phyloP scores from a whole-genome alignment of 179 eudicot genomes.

The Spergularia azorica region DNA sequence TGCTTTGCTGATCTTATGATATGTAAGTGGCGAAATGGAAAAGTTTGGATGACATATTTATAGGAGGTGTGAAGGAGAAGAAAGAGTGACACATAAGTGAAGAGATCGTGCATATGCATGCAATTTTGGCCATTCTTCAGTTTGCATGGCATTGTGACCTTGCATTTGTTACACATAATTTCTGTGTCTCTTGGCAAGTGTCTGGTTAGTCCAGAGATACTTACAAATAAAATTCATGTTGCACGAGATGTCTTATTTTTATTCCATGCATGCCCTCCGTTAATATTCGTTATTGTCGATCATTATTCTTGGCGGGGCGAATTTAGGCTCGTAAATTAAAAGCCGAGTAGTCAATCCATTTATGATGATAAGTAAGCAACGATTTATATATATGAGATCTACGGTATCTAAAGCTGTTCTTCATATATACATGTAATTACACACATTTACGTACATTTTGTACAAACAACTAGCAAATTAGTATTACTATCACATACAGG shows the following conservation, averaged over 20 bases:
- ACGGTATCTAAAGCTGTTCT: too few species aligned
- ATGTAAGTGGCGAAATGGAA: conserved; percentile 44
- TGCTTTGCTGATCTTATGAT: not conserved
- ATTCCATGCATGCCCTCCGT: not conserved
- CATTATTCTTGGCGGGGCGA: too few species aligned
- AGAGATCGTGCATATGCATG: not conserved
- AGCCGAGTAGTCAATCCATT: too few species aligned
- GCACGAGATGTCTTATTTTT: not conserved
- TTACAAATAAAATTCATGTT: not conserved
- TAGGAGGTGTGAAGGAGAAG: conserved; percentile 20
- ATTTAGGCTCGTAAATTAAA: too few species aligned
- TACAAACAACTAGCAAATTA: too few species aligned
- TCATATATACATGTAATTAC: too few species aligned
- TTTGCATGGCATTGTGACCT: conserved; percentile 48
- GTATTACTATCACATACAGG: not conserved
- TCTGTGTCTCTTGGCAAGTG: conserved; percentile 39
- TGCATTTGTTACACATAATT: conserved; percentile 43
- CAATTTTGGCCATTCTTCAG: conserved; percentile 46
- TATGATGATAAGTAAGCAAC: too few species aligned
- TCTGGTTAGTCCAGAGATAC: conserved; percentile 13
- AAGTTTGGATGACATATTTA: conserved; percentile 34
- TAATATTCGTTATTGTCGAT: too few species aligned
- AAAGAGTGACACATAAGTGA: conserved; percentile 41
- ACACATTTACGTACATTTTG: too few species aligned
- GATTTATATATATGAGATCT: too few species aligned